These are phyloP conservation scores for Xylariomycetidae sp. DNA, from an alignment of 2,329 filamentous ascomycete genomes.

Conservation along the genomic window DNA sequence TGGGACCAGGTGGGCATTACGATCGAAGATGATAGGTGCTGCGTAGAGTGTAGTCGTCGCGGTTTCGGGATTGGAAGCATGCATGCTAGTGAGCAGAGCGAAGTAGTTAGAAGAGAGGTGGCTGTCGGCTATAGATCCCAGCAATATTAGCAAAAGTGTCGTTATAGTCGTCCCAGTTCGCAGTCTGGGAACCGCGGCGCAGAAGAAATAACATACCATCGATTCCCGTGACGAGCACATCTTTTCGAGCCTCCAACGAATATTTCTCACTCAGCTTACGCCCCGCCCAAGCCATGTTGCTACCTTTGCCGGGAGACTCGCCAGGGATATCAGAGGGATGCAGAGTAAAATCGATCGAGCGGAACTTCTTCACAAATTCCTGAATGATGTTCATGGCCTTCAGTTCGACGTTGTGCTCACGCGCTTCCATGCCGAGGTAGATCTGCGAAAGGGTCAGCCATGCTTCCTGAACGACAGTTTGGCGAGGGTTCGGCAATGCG, in stretches of 20 bases:
- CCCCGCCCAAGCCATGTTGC: conserved; percentile 67
- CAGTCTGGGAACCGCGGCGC: no score
- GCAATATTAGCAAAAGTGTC: conserved; percentile 16
- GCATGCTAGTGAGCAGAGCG: conserved; percentile 56
- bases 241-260: conserved; percentile 42
- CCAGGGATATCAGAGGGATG: conserved; percentile 61
- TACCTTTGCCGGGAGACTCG: conserved; percentile 68
- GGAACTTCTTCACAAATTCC: conserved; percentile 59
- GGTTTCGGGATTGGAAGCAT: conserved; percentile 53
- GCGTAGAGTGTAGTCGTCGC: conserved; percentile 59
- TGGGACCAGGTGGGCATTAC: conserved; percentile 63
- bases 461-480: no score
- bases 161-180: no score
- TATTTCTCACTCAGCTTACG: conserved; percentile 60
- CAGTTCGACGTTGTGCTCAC: conserved; percentile 52
- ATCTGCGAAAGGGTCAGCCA: conserved; percentile 39
- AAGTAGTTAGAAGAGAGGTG: conserved; percentile 66
- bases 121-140: conserved; percentile 52
- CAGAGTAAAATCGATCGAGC: conserved; percentile 59
- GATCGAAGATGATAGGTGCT: conserved; percentile 67
- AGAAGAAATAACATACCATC: conserved; percentile 69
- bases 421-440: conserved; percentile 67
- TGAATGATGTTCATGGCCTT: conserved; percentile 59
- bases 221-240: conserved; percentile 65
- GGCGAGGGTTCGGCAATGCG: not conserved